These are phyloP conservation scores for Pyrenochaeta sp. DNA, from an alignment of 2,329 filamentous ascomycete species.

Conservation along the genomic window DNA sequence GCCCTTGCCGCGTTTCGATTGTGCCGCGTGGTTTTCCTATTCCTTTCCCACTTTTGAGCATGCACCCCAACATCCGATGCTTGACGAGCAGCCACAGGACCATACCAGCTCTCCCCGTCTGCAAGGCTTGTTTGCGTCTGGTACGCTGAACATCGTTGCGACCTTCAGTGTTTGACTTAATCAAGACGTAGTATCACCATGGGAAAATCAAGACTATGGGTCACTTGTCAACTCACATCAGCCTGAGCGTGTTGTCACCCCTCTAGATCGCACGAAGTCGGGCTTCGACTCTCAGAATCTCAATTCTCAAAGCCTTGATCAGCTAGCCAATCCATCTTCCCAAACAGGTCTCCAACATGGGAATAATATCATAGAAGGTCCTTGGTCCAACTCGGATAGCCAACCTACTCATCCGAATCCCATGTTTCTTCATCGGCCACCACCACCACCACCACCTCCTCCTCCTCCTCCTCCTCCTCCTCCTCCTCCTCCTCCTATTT, in stretches of 20 bases:
- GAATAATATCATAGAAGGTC: neutral
- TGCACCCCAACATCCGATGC: neutral
- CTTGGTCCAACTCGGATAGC: neutral
- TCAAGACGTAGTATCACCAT: neutral
- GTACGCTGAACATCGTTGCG: neutral
- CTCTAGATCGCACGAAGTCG: neutral
- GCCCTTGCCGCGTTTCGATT: neutral
- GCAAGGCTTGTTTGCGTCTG: neutral
- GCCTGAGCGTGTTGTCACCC: neutral
- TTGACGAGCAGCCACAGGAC: neutral
- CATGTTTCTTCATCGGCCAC: neutral
- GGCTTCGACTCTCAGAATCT: neutral
- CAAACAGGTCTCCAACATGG: neutral
- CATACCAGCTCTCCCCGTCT: neutral
- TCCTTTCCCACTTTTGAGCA: neutral
- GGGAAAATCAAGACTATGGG: neutral
- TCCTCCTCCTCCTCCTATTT: neutral
- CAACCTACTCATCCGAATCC: neutral
- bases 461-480: neutral
- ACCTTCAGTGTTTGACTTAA: neutral
- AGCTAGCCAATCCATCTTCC: no score
- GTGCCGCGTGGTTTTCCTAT: neutral
- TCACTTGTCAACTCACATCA: neutral
- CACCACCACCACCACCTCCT: neutral
- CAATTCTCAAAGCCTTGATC: no score